These are phyloP conservation scores for Myriosclerotinia duriaeana DNA, from an alignment of 2,329 filamentous ascomycete species.

Conservation along the genomic window DNA sequence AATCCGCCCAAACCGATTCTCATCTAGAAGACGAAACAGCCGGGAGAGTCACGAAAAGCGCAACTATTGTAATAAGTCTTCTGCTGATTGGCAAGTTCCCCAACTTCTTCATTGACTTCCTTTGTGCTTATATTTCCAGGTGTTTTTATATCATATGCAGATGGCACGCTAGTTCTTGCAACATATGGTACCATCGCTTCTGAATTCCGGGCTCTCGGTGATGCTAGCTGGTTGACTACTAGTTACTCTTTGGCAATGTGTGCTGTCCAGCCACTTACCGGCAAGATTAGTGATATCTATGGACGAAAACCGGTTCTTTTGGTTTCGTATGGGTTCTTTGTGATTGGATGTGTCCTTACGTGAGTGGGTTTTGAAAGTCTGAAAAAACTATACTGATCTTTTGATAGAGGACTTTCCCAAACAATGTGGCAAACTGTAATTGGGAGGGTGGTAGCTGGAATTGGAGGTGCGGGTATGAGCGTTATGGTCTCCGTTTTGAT, in stretches of 20 bases:
- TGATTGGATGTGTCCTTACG: conserved; percentile 53
- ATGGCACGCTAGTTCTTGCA: conserved; percentile 64
- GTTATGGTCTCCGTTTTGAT: conserved; percentile 23
- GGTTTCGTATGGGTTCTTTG: conserved; percentile 64
- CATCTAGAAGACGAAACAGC: neutral
- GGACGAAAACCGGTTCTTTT: conserved; percentile 66
- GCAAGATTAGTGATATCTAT: conserved; percentile 69
- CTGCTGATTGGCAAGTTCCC: conserved; percentile 29
- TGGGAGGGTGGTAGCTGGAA: conserved; percentile 53
- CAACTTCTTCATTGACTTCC: neutral
- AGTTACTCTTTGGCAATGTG: conserved; percentile 73
- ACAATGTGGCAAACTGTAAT: conserved; percentile 65
- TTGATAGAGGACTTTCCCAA: conserved; percentile 60
- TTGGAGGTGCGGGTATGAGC: conserved; percentile 70
- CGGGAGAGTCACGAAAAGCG: neutral
- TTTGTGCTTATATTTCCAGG: conserved; percentile 41
- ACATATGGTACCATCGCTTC: conserved; percentile 63
- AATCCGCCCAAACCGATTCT: conserved; percentile 11
- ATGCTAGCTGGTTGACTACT: conserved; percentile 56
- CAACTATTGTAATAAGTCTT: conserved; percentile 30
- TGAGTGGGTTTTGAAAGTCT: neutral
- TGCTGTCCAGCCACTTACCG: conserved; percentile 73
- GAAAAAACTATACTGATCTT: neutral
- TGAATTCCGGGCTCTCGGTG: conserved; percentile 56
- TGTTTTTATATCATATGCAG: conserved; percentile 65